Evolutionary conservation across 1,139 yeast species (phyloP).

Genomic region (Scheffersomyces insectosa): DNA sequence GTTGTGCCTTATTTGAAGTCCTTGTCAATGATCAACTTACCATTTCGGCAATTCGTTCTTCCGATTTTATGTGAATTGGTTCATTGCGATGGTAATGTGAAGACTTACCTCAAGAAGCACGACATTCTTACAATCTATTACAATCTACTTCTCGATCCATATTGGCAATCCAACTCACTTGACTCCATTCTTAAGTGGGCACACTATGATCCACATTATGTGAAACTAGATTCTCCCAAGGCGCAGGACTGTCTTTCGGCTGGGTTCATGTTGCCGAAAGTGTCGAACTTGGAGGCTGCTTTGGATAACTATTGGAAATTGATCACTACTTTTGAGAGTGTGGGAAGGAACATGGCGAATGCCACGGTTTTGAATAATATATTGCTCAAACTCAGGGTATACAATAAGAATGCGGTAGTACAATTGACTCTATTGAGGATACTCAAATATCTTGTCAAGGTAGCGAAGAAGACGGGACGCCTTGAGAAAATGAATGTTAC

Average conservation of each 20-base stretch:
- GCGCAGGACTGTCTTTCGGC: conserved; percentile 36
- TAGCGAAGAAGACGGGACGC: conserved; percentile 5
- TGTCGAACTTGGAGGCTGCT: conserved; percentile 43
- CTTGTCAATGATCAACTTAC: conserved; percentile 46
- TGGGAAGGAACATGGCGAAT: conserved; percentile 27
- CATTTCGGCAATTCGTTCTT: conserved; percentile 60
- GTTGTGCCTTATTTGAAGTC: conserved; percentile 52
- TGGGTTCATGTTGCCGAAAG: conserved; percentile 42
- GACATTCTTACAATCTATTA: conserved; percentile 49
- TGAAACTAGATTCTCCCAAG: conserved; percentile 25
- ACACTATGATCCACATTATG: conserved; percentile 25
- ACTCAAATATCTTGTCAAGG: conserved; percentile 23
- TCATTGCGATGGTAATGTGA: conserved; percentile 44
- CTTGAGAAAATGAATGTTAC: conserved; percentile 4
- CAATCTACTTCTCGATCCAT: conserved; percentile 54
- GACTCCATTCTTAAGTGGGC: conserved; percentile 54
- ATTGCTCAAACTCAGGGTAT: conserved; percentile 25
- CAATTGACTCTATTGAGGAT: conserved; percentile 38
- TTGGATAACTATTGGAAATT: conserved; percentile 42
- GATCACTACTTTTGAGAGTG: conserved; percentile 19
- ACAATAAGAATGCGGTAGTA: conserved; percentile 37
- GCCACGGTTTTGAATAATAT: conserved; percentile 30
- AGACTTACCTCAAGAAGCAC: conserved; percentile 37
- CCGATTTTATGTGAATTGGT: conserved; percentile 68
- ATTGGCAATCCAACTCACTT: conserved; percentile 71